Evolutionary conservation across 345 rosid species (phyloP).

Genomic region (Lagerstroemia speciosa): DNA sequence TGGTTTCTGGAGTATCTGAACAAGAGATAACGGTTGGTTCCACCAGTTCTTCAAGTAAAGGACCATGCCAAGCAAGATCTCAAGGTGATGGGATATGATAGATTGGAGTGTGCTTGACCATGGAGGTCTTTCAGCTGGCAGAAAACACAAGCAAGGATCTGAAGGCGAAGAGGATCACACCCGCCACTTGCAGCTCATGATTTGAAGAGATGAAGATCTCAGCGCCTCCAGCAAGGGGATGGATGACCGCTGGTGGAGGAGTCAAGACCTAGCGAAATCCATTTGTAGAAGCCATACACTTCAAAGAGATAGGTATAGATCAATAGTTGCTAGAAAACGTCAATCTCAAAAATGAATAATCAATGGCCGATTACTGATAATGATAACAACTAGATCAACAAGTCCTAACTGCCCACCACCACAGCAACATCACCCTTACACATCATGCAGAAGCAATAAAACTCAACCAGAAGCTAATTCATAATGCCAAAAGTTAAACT

Average conservation of each 20-base stretch:
- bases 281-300: background rate
- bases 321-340: background rate
- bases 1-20: too few relatives aligned
- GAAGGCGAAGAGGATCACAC: slow-evolving; percentile 11
- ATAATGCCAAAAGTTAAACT: background rate
- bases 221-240: too few relatives aligned
- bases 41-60: slow-evolving; percentile 8
- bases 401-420: background rate
- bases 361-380: background rate
- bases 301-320: background rate
- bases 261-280: too few relatives aligned
- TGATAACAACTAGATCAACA: background rate
- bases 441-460: background rate
- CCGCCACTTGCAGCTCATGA: slow-evolving; percentile 5
- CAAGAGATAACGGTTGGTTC: too few relatives aligned
- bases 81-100: too few relatives aligned
- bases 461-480: background rate
- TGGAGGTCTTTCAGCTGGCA: slow-evolving; percentile 10
- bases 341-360: background rate
- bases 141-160: slow-evolving; percentile 12
- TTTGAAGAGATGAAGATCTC: too few relatives aligned
- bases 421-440: background rate
- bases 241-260: too few relatives aligned
- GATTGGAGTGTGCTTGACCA: slow-evolving; percentile 9
- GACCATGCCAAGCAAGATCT: background rate